phyloP scores from a whole-genome alignment of 495 filamentous ascomycete species.

The Geoglossum glabrum region DNA sequence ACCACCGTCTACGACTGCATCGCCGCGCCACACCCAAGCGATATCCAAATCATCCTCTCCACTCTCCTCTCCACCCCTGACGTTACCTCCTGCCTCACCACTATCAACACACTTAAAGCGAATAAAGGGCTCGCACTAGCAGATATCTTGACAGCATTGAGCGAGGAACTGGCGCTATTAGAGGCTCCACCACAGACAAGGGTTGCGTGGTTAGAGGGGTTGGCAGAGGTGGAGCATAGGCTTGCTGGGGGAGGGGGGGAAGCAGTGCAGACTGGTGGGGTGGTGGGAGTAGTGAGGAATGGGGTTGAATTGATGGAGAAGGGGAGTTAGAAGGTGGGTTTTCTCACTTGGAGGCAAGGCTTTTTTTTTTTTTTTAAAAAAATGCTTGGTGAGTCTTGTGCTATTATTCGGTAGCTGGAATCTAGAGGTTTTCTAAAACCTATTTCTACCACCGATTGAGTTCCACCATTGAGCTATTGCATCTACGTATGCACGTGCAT shows the following conservation, averaged over 20 bases:
- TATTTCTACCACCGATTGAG: no score
- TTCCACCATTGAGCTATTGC: no score
- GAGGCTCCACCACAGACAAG: conserved; percentile 77
- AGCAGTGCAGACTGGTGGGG: conserved; percentile 70
- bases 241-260: conserved; percentile 82
- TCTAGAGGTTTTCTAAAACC: no score
- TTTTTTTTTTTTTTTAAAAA: no score
- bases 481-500: no score
- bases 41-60: conserved; percentile 64
- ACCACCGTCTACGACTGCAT: conserved; percentile 94
- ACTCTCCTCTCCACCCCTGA: conserved; percentile 69
- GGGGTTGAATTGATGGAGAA: conserved; percentile 58
- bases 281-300: conserved; percentile 74
- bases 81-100: conserved; percentile 67
- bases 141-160: conserved; percentile 72
- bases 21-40: conserved; percentile 77
- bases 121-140: conserved; percentile 80
- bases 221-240: conserved; percentile 84
- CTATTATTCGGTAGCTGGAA: no score
- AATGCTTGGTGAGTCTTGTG: no score
- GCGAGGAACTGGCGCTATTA: conserved; percentile 59
- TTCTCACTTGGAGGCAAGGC: no score
- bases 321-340: conserved; percentile 7
- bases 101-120: conserved; percentile 68
- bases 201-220: conserved; percentile 75